phyloP scores from a whole-genome alignment of 2,329 filamentous ascomycete species.

The Berkeleyomyces rouxiae region DNA sequence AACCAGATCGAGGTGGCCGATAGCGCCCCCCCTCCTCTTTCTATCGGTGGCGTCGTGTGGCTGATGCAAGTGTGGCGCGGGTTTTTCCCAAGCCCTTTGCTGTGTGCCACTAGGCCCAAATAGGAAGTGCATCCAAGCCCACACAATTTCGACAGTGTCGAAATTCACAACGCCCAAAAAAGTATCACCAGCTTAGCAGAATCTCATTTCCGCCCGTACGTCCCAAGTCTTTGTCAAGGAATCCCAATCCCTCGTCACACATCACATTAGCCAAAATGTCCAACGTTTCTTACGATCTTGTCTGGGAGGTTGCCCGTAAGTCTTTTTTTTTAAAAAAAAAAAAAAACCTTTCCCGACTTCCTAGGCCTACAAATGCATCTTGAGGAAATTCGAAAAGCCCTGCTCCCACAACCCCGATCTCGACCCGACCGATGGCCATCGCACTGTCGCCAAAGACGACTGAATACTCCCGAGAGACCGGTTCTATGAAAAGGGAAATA shows the following conservation, averaged over 20 bases:
- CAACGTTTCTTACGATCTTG: constrained; percentile 75
- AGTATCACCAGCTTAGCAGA: constrained; percentile 13
- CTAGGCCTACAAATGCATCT: background rate
- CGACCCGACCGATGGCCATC: background rate
- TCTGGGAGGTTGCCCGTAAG: constrained; percentile 94
- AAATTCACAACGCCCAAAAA: constrained; percentile 11
- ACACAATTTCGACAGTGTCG: constrained; percentile 12
- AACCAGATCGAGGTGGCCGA: background rate
- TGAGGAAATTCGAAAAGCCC: background rate
- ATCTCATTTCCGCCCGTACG: background rate
- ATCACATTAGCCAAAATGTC: constrained; percentile 34
- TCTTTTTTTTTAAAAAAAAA: constrained; percentile 30
- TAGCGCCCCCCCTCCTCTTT: background rate
- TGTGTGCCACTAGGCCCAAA: constrained; percentile 12
- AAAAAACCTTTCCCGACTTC: background rate
- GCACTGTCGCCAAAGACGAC: background rate
- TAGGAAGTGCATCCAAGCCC: constrained; percentile 8
- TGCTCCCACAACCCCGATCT: background rate
- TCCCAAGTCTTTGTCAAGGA: constrained; percentile 13
- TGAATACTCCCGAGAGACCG: background rate
- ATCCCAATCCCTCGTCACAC: constrained; percentile 9
- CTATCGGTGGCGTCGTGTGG: background rate
- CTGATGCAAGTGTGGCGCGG: constrained; percentile 1
- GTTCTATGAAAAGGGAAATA: background rate
- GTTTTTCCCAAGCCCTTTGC: constrained; percentile 10